phyloP scores from a whole-genome alignment of 1,284 basidiomycete genomes.

The Sanghuangporus baumii region DNA sequence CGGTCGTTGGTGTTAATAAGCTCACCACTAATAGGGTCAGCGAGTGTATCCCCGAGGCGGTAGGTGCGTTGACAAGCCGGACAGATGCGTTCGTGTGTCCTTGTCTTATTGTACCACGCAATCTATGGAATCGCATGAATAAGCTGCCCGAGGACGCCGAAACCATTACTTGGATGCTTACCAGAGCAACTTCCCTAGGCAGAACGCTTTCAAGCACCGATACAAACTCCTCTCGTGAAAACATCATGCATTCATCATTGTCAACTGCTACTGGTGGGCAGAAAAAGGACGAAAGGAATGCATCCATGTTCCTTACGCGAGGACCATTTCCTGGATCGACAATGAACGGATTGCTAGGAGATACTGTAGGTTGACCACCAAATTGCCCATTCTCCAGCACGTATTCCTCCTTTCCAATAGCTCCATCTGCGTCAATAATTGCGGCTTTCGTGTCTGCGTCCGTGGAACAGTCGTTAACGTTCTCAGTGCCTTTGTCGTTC shows the following conservation, averaged over 20 bases:
- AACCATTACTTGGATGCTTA: constrained; percentile 30
- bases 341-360: constrained; percentile 47
- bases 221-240: constrained; percentile 63
- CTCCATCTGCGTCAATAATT: not conserved
- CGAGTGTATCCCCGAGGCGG: constrained; percentile 55
- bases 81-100: constrained; percentile 59
- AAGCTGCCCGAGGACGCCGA: not conserved
- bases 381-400: not conserved
- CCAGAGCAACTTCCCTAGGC: constrained; percentile 65
- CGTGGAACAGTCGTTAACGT: not conserved
- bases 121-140: constrained; percentile 39
- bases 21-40: constrained; percentile 37
- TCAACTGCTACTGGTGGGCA: constrained; percentile 55
- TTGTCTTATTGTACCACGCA: constrained; percentile 80
- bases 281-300: constrained; percentile 60
- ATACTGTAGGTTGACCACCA: not conserved
- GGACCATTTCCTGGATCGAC: constrained; percentile 72
- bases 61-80: constrained; percentile 71
- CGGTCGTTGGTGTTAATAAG: constrained; percentile 21
- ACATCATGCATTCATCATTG: constrained; percentile 63
- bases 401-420: not conserved
- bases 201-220: constrained; percentile 65
- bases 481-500: constrained; percentile 11
- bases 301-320: constrained; percentile 54
- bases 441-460: not conserved